Conservation (phyloP, 2,329 filamentous ascomycete species). For the Zymoseptoria crescenta region DNA sequence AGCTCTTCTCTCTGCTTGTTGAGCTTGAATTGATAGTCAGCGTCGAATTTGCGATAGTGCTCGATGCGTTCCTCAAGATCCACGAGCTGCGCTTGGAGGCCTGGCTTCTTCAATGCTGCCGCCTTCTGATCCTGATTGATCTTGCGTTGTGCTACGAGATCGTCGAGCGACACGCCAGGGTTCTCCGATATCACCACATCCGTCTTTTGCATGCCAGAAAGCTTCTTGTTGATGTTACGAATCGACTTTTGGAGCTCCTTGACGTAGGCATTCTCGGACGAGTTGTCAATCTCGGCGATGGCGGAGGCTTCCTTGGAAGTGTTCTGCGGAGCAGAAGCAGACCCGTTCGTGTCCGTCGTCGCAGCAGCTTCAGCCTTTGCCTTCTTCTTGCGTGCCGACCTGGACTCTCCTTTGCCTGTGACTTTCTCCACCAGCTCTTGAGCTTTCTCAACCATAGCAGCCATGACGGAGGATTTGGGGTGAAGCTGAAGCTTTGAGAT, state of each 20-base stretch:
- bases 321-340: slow-evolving; percentile 14
- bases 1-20: slow-evolving; percentile 50
- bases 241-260: slow-evolving; percentile 90
- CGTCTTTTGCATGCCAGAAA: slow-evolving; percentile 68
- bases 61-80: slow-evolving; percentile 66
- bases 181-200: slow-evolving; percentile 62
- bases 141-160: slow-evolving; percentile 61
- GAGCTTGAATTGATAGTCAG: slow-evolving; percentile 59
- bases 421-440: slow-evolving; percentile 37
- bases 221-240: slow-evolving; percentile 88
- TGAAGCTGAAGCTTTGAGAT: neutral
- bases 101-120: slow-evolving; percentile 68
- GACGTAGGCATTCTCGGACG: slow-evolving; percentile 67
- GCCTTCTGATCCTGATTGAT: slow-evolving; percentile 77
- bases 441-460: slow-evolving; percentile 57
- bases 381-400: slow-evolving; percentile 44
- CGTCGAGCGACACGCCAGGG: slow-evolving; percentile 61
- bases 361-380: too few relatives aligned
- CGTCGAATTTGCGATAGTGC: slow-evolving; percentile 67
- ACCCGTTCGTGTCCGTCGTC: slow-evolving; percentile 17
- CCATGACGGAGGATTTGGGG: slow-evolving; percentile 44
- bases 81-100: slow-evolving; percentile 58
- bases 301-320: slow-evolving; percentile 19
- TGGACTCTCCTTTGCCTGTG: slow-evolving; percentile 49
- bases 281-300: slow-evolving; percentile 41